Evolutionary conservation across 805 yeast species (phyloP), one percentile per base, ranked within the genome.

Genomic region (Yarrowia phangngaensis): DNA sequence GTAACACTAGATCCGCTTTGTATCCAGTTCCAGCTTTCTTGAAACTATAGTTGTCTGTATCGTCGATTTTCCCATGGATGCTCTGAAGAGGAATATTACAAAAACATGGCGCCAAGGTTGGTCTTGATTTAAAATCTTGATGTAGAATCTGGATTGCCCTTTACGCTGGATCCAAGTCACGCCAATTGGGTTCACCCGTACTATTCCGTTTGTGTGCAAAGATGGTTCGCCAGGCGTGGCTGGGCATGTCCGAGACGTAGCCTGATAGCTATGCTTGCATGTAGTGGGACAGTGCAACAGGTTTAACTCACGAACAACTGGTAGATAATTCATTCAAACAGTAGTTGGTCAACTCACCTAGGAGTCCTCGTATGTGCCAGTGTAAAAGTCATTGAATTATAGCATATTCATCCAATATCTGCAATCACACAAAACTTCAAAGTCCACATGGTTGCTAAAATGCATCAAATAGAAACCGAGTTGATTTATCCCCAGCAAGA

Each of bases 141-240:
- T 87, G 28, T 74, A 75, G 33, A 92, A 82, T 34, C 66, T 83
- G 24, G 73, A 67, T 1, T 76, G 86, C 36, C 85, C 95, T 0
- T 68, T 78, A 3, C 67, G 71, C 2, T 88, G 95, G 80, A 79
- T 90, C 60, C 74, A 76, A 49, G 75, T 78, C 34, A 75, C 90
- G 27, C 95, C 88, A 60, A 74, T 84, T 56, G 97, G 90, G 60
- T 71, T 92, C 24, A 79, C 86, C 2, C 75, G 95, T 35, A 87
- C 96, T 0, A 75, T 92, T 63, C 79, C 90, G 55, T 94, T 88
- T 65, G 95, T 90, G 3, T 69, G 90, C 53, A 77, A 95, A 60
- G 99, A 92, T 59, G 82, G 94, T 0, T 89, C 95, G 0, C 74
- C 79, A 2, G 94, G 89, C 35, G 92, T 90, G 2, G 97, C 97